These are phyloP conservation scores for Haplosporangium sp. DNA, from an alignment of 371 early-diverging fungal species.

Conservation along the genomic window DNA sequence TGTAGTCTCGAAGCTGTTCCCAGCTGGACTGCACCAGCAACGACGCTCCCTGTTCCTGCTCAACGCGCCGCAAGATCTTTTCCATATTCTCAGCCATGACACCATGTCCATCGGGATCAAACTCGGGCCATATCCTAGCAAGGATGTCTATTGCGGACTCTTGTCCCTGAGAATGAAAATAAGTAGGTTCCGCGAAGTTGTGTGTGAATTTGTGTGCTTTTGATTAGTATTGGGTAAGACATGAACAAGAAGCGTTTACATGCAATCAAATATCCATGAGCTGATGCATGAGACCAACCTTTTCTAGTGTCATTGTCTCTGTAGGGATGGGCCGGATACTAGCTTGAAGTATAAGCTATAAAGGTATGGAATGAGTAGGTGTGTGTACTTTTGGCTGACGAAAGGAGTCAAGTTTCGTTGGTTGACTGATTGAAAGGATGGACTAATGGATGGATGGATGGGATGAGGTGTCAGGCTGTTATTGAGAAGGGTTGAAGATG, in stretches of 20 bases:
- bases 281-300: background rate
- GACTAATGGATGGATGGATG: no score
- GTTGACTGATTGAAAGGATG: no score
- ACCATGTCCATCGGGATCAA: constrained; percentile 32
- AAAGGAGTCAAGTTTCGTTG: background rate
- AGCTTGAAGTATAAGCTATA: background rate
- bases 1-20: constrained; percentile 27
- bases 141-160: constrained; percentile 28
- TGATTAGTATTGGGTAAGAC: background rate
- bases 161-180: background rate
- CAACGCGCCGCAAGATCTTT: constrained; percentile 35
- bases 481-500: no score
- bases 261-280: background rate
- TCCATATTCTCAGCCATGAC: constrained; percentile 44
- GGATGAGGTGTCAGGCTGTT: no score
- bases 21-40: constrained; percentile 21
- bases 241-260: background rate
- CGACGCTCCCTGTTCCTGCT: constrained; percentile 30
- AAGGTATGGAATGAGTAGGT: background rate
- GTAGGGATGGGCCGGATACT: background rate
- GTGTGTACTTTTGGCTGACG: no score
- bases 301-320: background rate
- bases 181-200: no score
- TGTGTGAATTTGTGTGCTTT: no score
- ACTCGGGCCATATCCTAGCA: constrained; percentile 48